Evolutionary conservation across 2,329 filamentous ascomycete genomes (phyloP), one percentile per base, ranked within the genome.

Genomic region (Septoria petroselini): DNA sequence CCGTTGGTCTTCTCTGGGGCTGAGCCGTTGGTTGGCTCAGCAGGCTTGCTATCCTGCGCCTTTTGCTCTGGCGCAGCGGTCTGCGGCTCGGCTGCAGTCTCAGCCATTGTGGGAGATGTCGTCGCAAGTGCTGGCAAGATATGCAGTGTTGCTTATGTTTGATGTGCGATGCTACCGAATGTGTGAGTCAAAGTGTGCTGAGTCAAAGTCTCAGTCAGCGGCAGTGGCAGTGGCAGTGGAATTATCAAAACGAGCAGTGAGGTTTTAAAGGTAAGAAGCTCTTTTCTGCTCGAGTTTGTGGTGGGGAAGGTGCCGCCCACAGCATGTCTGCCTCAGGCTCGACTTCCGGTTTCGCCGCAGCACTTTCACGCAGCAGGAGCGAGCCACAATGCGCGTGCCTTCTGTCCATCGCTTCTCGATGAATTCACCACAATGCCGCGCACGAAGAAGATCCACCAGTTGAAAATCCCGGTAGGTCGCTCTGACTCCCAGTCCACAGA

Each of bases 381-480:
- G 27, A 27, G 18, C 15, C 27, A 34, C 35, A 44, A n/a, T 30
- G 39, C 39, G 39, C 15, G 19, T 31, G 25, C 21, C 41, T 31
- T 37, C 41, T 25, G 39, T 43, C 33, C 7, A 4, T 18, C 5
- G 17, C 4, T 14, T 35, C 33, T 15, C 33, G 27, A 47, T 47
- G 43, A 34, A 47, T 47, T 23, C 30, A 17, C 15, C 38, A 42
- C 19, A 30, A 65, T 65, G 62, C 59, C 62, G 48, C 60, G 62
- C 65, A 80, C 81, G 67, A 86, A 83, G 52, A 54, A 54, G 45
- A 50, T 60, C 62, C 83, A 87, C 71, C 80, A 78, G 65, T 76
- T 89, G 52, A 82, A 78, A 68, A 76, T 56, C 30, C 58, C 62
- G 29, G 58, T 60, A 52, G n/a, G 43, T 8, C 31, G 9, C 18